phyloP scores from a whole-genome alignment of 176 grass and related monocot species.

The Raddia distichophylla region DNA sequence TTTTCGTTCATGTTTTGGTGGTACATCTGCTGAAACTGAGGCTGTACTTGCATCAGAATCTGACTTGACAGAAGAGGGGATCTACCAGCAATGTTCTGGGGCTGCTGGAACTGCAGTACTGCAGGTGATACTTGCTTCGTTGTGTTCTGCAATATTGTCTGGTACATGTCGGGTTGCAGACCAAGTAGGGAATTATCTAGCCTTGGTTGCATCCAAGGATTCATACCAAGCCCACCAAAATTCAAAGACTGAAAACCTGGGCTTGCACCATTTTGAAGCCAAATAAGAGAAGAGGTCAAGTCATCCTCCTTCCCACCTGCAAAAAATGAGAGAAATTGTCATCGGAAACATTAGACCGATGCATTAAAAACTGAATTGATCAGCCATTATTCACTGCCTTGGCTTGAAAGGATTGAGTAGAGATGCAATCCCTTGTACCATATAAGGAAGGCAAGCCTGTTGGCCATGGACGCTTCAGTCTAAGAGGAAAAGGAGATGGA shows the following conservation, averaged over 20 bases:
- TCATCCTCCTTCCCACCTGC: constrained; percentile 77
- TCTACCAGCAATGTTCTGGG: constrained; percentile 57
- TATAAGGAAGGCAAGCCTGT: constrained; percentile 82
- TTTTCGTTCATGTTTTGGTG: constrained; percentile 53
- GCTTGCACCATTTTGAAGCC: constrained; percentile 67
- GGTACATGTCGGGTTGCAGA: constrained; percentile 76
- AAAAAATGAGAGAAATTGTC: constrained; percentile 39
- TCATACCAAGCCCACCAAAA: constrained; percentile 67
- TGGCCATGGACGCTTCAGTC: constrained; percentile 95
- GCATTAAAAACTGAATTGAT: background rate
- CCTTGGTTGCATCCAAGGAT: constrained; percentile 79
- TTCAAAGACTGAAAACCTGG: constrained; percentile 74
- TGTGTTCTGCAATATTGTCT: constrained; percentile 54
- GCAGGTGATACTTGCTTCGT: constrained; percentile 61
- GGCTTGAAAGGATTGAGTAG: constrained; percentile 4
- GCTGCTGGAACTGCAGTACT: constrained; percentile 82
- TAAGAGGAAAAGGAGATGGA: constrained; percentile 85
- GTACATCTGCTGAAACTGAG: constrained; percentile 62
- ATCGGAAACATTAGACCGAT: constrained; percentile 12
- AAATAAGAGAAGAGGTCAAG: constrained; percentile 70
- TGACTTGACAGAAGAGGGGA: constrained; percentile 58
- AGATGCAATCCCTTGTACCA: constrained; percentile 48
- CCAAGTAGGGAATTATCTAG: constrained; percentile 61
- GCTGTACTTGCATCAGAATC: constrained; percentile 66
- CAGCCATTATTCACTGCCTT: background rate